Conservation (phyloP, 495 filamentous ascomycete genomes). For the Astrothelium macrocarpum region DNA sequence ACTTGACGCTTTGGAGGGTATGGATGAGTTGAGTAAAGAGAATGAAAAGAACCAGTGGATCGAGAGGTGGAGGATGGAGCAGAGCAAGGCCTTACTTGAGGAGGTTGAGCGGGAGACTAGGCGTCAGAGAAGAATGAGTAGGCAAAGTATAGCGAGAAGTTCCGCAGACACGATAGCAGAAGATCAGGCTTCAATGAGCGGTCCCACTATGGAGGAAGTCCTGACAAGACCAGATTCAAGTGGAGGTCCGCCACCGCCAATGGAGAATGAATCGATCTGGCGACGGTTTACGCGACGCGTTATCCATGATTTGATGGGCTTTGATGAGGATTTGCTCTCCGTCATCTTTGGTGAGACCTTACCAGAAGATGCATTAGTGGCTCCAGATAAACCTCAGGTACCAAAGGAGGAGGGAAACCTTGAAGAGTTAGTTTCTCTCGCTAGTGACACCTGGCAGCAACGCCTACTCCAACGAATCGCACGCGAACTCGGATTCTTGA, state of each 20-base stretch:
- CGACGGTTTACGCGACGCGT: conserved; percentile 73
- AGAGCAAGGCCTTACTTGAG: conserved; percentile 72
- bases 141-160: conserved; percentile 30
- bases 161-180: conserved; percentile 18
- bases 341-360: conserved; percentile 82
- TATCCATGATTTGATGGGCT: conserved; percentile 80
- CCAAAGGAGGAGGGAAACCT: conserved; percentile 11
- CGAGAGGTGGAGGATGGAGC: conserved; percentile 85
- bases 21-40: conserved; percentile 46
- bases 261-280: conserved; percentile 58
- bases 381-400: conserved; percentile 12
- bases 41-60: conserved; percentile 69
- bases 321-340: conserved; percentile 74
- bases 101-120: conserved; percentile 81
- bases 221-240: conserved; percentile 18
- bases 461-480: conserved; percentile 74
- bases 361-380: conserved; percentile 45
- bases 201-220: conserved; percentile 2
- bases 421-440: conserved; percentile 4
- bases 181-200: conserved; percentile 1
- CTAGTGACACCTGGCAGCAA: conserved; percentile 52
- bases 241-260: conserved; percentile 20
- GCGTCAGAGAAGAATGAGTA: conserved; percentile 33
- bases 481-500: conserved; percentile 71
- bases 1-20: conserved; percentile 54